Percentiles rank a stretch among this genome's conserved stretches.
These are phyloP conservation scores for Diaporthe sp. DNA, from an alignment of 2,329 filamentous ascomycete genomes.

Conservation along the genomic window DNA sequence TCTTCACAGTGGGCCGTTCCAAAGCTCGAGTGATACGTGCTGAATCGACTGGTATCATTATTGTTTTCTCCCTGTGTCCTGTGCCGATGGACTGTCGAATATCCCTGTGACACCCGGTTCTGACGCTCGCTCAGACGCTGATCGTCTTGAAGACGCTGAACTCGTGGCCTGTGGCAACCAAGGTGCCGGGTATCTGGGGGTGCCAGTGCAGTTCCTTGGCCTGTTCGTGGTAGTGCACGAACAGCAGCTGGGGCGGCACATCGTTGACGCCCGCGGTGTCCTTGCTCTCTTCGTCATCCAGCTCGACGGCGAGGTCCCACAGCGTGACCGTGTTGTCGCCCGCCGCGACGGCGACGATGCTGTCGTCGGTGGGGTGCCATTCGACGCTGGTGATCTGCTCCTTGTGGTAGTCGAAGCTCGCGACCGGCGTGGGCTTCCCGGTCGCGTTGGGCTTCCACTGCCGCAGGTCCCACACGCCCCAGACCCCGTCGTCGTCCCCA, in stretches of 20 bases:
- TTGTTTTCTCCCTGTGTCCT: not conserved
- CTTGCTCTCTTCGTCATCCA: slow-evolving; percentile 96
- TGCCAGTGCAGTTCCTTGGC: slow-evolving; percentile 99
- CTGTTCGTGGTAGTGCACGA: slow-evolving; percentile 95
- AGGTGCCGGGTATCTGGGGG: slow-evolving; percentile 88
- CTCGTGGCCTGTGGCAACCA: slow-evolving; percentile 90
- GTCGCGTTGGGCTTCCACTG: slow-evolving; percentile 82
- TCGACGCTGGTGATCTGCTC: slow-evolving; percentile 96
- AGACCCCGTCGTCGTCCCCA: slow-evolving; percentile 91
- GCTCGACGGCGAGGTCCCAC: slow-evolving; percentile 96
- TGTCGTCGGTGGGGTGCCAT: slow-evolving; percentile 98
- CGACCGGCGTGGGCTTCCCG: slow-evolving; percentile 81
- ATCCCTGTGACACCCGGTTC: not conserved
- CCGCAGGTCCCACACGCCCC: slow-evolving; percentile 95
- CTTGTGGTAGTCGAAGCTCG: slow-evolving; percentile 93
- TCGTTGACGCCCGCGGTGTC: slow-evolving; percentile 89
- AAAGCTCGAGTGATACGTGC: not conserved
- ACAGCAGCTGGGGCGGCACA: slow-evolving; percentile 92
- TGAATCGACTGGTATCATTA: slow-evolving; percentile 21
- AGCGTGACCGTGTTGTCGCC: slow-evolving; percentile 94
- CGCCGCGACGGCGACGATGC: slow-evolving; percentile 90
- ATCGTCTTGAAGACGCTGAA: slow-evolving; percentile 91
- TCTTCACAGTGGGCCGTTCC: not conserved
- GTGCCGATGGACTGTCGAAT: not conserved
- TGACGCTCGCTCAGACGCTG: slow-evolving; percentile 67